These are phyloP conservation scores for Coffea eugenioides DNA, from an alignment of 257 asterid genomes.

Conservation along the genomic window DNA sequence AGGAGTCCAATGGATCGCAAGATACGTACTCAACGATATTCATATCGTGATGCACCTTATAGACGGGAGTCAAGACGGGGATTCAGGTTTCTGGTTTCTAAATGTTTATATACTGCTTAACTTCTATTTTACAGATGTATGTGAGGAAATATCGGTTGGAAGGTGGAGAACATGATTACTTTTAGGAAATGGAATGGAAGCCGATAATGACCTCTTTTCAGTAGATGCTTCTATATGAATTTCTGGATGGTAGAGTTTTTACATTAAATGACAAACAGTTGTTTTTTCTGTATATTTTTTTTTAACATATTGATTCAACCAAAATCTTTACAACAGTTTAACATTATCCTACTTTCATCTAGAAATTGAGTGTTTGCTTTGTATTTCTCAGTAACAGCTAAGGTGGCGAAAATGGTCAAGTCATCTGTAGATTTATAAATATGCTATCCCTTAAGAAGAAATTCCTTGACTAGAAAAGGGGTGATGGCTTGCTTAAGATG, in stretches of 20 bases:
- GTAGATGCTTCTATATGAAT: slow-evolving; percentile 7
- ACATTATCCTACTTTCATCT: neutral
- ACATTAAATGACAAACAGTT: neutral
- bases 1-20: slow-evolving; percentile 96
- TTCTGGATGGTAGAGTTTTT: slow-evolving; percentile 20
- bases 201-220: slow-evolving; percentile 9
- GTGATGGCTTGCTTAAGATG: neutral
- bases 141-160: slow-evolving; percentile 35
- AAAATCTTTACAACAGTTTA: neutral
- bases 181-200: slow-evolving; percentile 24
- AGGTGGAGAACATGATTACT: slow-evolving; percentile 29
- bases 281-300: neutral
- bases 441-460: neutral
- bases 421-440: neutral
- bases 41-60: slow-evolving; percentile 95
- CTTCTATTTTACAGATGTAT: slow-evolving; percentile 31
- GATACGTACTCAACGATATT: slow-evolving; percentile 75
- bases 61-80: slow-evolving; percentile 80
- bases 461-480: neutral
- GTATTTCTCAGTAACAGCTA: neutral
- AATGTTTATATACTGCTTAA: slow-evolving; percentile 38
- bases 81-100: slow-evolving; percentile 79
- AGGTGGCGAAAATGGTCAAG: neutral
- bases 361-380: neutral
- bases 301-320: neutral